Evolutionary conservation across 345 rosid species (phyloP).

Genomic region (Arabidopsis suecica): DNA sequence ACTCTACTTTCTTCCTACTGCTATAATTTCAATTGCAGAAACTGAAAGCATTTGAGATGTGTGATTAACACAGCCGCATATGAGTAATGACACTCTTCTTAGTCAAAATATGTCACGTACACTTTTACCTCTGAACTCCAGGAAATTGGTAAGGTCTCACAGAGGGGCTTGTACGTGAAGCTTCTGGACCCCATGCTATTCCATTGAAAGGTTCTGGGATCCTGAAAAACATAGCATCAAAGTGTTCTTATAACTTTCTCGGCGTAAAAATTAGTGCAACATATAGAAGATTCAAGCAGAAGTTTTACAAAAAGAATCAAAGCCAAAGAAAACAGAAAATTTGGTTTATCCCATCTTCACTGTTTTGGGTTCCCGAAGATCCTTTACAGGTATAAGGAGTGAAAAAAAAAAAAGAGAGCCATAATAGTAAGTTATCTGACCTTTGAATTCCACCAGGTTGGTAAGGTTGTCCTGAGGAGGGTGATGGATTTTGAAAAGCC

Average conservation of each 20-base stretch:
- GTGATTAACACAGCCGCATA: conserved; percentile 20
- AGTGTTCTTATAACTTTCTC: conserved; percentile 18
- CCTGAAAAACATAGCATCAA: conserved; percentile 37
- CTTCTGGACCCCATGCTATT: conserved; percentile 31
- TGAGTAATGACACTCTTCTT: conserved; percentile 5
- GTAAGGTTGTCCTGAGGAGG: conserved; percentile 42
- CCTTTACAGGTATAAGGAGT: background rate
- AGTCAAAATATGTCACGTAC: conserved; percentile 12
- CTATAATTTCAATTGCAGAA: conserved; percentile 22
- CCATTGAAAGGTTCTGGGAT: conserved; percentile 28
- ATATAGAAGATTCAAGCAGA: conserved; percentile 25
- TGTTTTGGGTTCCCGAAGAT: background rate
- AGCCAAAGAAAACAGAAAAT: conserved; percentile 10
- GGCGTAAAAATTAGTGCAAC: conserved; percentile 18
- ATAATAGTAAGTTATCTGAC: conserved; percentile 33
- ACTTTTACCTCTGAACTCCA: conserved; percentile 44
- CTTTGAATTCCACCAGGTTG: conserved; percentile 46
- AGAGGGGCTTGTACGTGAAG: conserved; percentile 42
- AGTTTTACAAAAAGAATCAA: background rate
- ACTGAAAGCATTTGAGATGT: conserved; percentile 36
- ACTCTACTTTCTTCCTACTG: conserved; percentile 29
- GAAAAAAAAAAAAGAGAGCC: background rate
- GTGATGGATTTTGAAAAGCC: conserved; percentile 43
- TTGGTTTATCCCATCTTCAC: conserved; percentile 19
- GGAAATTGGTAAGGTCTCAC: conserved; percentile 44